Evolutionary conservation across 2,329 filamentous ascomycete genomes (phyloP).

Genomic region (Phoma sp.): DNA sequence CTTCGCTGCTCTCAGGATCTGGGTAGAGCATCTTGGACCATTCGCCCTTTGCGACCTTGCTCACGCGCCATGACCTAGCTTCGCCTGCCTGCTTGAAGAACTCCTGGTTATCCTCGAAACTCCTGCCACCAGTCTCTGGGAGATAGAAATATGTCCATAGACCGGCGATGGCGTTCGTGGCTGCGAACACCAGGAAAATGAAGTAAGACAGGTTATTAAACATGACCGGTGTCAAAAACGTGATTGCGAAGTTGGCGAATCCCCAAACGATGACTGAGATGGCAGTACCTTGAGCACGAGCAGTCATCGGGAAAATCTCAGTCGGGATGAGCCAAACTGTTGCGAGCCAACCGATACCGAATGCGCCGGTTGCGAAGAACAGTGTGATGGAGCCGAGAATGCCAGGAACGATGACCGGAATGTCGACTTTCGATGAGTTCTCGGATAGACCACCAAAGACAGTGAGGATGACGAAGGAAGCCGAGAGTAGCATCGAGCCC

Average conservation of each 20-base stretch:
- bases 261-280: conserved; percentile 65
- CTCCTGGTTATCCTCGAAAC: conserved; percentile 67
- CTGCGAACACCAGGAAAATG: conserved; percentile 64
- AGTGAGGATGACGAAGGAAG: conserved; percentile 60
- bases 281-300: conserved; percentile 63
- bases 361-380: conserved; percentile 66
- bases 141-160: conserved; percentile 61
- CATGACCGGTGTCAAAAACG: conserved; percentile 64
- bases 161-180: conserved; percentile 63
- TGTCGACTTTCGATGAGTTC: conserved; percentile 47
- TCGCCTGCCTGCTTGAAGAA: conserved; percentile 64
- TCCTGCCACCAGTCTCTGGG: conserved; percentile 65
- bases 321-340: conserved; percentile 68
- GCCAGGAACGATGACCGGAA: conserved; percentile 54
- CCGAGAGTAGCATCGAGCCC: conserved; percentile 58
- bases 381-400: conserved; percentile 61
- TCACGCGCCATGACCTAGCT: conserved; percentile 62
- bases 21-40: conserved; percentile 56
- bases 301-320: conserved; percentile 64
- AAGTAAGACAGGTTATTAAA: conserved; percentile 68
- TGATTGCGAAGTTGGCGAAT: conserved; percentile 65
- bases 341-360: conserved; percentile 67
- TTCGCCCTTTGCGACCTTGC: conserved; percentile 60
- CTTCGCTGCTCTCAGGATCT: conserved; percentile 43
- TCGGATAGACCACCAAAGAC: conserved; percentile 60